Conservation (phyloP, 345 rosid genomes). For the Syzygium aqueum region DNA sequence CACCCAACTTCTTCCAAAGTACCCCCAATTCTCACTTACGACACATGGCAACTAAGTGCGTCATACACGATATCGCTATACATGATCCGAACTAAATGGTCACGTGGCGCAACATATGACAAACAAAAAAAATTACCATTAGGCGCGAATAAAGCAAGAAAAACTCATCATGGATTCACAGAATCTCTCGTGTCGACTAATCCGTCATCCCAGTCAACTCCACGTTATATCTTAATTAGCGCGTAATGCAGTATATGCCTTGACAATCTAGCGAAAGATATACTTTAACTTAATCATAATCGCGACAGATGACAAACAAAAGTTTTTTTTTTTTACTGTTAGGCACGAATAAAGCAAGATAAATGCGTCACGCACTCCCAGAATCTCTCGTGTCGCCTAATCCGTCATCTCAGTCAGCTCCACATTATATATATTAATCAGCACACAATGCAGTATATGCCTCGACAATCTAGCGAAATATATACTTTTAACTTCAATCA, state of each 20-base stretch:
- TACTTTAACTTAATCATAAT: neutral
- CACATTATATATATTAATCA: no score
- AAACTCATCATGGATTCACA: accelerated
- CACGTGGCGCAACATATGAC: neutral
- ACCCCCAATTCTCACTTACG: neutral
- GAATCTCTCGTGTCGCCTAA: no score
- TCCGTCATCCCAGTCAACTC: neutral
- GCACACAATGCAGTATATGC: no score
- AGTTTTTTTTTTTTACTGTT: no score
- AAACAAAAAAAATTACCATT: neutral
- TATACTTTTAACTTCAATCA: no score
- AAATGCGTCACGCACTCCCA: no score
- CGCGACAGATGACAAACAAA: no score
- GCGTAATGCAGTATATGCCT: neutral
- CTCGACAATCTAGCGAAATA: no score
- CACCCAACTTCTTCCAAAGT: neutral
- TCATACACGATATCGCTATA: neutral
- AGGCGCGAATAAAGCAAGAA: neutral
- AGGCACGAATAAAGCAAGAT: no score
- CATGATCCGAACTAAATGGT: neutral
- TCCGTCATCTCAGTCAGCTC: no score
- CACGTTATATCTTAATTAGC: neutral
- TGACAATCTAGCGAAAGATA: neutral
- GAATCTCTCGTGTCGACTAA: neutral
- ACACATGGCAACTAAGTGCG: neutral